Base-by-base conservation (phyloP, 805 yeast species). In the Teunomyces panamensis region DNA sequence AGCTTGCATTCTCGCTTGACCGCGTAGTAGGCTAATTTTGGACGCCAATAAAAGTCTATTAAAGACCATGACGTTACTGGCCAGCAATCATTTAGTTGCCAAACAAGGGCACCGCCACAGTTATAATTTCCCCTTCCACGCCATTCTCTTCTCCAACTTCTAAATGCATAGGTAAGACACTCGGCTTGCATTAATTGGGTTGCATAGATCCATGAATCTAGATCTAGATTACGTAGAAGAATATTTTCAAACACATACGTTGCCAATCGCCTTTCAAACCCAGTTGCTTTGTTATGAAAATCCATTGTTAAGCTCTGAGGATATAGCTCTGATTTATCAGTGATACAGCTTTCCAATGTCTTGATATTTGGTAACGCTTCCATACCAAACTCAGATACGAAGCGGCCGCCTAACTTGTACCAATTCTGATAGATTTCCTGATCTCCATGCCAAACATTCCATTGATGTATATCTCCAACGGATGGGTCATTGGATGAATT, bases 371-470 rank as follows among this genome's bases (percentile, higher is more conserved):
- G 81, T 13, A 73, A 64, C 0, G 75, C 76, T 48, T 69, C 71
- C 82, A 78, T 78, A 1, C 83, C 83, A 62, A 78, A 79, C 56
- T 78, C 83, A 29, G 78, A 69, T 3, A 79, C 69, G 59, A 78
- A 79, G 28, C 82, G 52, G 2, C 81, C 83, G 5, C 68, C 73
- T 2, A 78, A 57, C 42, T 65, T 62, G 36, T 60, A 58, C 80
- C 80, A 76, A 54, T 75, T 62, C 50, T 78, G 83, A 52, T 78
- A 78, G 49, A 66, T 69, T 45, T 71, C 74, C 55, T 76, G 78
- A 17, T 64, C 57, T 1, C 82, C 83, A 51, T 78, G 83, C 82
- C 82, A 78, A 7, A 78, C 79, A 51, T 77, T 76, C 83, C 83
- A 78, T 49, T 77, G 81, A 52, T 78, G 83, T 4, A 74, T 62